These are phyloP conservation scores for Salvia rosmarinus DNA, from an alignment of 257 asterid genomes.

Conservation along the genomic window DNA sequence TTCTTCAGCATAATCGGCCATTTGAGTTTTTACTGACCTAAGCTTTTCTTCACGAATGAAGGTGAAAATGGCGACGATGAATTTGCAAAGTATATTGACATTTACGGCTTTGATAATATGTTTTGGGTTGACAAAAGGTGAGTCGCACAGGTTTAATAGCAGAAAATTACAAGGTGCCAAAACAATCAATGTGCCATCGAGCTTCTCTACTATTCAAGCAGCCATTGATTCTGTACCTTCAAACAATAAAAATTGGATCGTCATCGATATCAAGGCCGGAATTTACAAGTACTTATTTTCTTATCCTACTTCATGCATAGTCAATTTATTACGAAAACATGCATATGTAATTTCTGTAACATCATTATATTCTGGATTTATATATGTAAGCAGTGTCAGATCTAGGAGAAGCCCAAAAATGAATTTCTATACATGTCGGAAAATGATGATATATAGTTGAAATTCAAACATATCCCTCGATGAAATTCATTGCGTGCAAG, in stretches of 20 bases:
- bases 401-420: too few species aligned
- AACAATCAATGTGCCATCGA: slow-evolving; percentile 37
- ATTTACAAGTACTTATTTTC: slow-evolving; percentile 40
- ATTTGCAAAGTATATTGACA: neutral
- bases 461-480: too few species aligned
- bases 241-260: slow-evolving; percentile 48
- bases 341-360: too few species aligned
- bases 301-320: neutral
- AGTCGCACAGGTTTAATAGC: neutral
- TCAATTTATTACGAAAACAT: too few species aligned
- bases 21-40: neutral
- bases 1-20: too few species aligned
- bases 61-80: neutral
- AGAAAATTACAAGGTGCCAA: neutral
- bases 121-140: slow-evolving; percentile 17
- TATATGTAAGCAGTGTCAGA: too few species aligned
- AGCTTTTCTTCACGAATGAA: neutral
- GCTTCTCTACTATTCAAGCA: slow-evolving; percentile 48
- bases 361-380: too few species aligned
- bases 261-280: slow-evolving; percentile 54
- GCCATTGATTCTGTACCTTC: slow-evolving; percentile 59
- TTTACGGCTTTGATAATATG: neutral
- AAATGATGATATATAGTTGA: too few species aligned
- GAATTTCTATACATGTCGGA: too few species aligned
- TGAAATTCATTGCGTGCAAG: too few species aligned